These are phyloP conservation scores for Podaxis pistillaris DNA, from an alignment of 768 basidiomycete genomes.

Conservation along the genomic window DNA sequence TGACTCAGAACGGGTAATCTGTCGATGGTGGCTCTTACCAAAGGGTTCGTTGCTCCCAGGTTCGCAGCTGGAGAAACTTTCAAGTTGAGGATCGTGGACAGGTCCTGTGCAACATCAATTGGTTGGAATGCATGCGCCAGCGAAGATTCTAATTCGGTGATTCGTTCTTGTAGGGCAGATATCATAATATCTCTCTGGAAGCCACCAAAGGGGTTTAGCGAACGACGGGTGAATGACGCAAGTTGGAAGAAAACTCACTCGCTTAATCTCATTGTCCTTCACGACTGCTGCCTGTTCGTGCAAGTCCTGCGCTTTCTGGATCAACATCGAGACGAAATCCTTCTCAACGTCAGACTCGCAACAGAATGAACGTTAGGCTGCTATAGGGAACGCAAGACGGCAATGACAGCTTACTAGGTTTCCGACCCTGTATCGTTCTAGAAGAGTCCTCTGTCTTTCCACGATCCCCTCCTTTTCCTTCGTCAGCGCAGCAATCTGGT, in stretches of 20 bases:
- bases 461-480: constrained; percentile 25
- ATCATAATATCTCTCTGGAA: constrained; percentile 48
- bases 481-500: constrained; percentile 19
- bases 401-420: constrained; percentile 37
- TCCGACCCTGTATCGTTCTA: constrained; percentile 41
- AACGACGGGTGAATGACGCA: constrained; percentile 6
- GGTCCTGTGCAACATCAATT: constrained; percentile 21
- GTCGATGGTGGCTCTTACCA: not conserved
- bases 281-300: constrained; percentile 53
- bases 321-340: constrained; percentile 43
- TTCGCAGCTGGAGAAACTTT: constrained; percentile 38
- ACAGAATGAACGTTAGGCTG: not conserved
- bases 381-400: not conserved
- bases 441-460: constrained; percentile 27
- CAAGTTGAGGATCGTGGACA: constrained; percentile 39
- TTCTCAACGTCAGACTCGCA: constrained; percentile 49
- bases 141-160: constrained; percentile 43
- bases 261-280: constrained; percentile 56
- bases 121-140: constrained; percentile 44
- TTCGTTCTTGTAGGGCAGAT: constrained; percentile 40
- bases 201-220: not conserved
- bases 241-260: constrained; percentile 31
- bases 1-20: not conserved
- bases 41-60: constrained; percentile 15
- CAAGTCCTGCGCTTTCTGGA: constrained; percentile 41